phyloP scores from a whole-genome alignment of 805 yeast genomes.

The Monosporozyma aquatica region DNA sequence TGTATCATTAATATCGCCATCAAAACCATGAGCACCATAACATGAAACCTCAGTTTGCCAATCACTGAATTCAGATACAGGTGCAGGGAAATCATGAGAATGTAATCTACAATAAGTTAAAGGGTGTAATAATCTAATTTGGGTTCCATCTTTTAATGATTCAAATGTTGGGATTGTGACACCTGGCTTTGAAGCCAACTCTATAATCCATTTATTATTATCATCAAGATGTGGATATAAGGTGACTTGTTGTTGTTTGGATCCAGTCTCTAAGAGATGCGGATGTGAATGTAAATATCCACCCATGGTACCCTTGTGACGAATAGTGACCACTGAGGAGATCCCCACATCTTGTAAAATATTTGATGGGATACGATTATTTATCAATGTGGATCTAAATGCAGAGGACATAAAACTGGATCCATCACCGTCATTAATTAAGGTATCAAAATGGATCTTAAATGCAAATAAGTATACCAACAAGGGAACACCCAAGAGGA shows the following conservation, averaged over 20 bases:
- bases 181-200: slow-evolving; percentile 49
- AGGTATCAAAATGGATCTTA: slow-evolving; percentile 50
- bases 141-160: slow-evolving; percentile 58
- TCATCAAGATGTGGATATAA: slow-evolving; percentile 69
- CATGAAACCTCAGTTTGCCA: slow-evolving; percentile 80
- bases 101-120: slow-evolving; percentile 59
- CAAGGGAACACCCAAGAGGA: slow-evolving; percentile 52
- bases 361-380: slow-evolving; percentile 49
- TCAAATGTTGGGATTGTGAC: slow-evolving; percentile 49
- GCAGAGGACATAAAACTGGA: slow-evolving; percentile 63
- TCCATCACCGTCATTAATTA: slow-evolving; percentile 60
- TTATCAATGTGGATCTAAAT: slow-evolving; percentile 54
- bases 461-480: slow-evolving; percentile 50
- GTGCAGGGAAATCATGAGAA: slow-evolving; percentile 75
- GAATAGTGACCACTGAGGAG: slow-evolving; percentile 56
- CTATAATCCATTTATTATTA: slow-evolving; percentile 66
- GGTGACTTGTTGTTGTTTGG: slow-evolving; percentile 77
- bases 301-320: slow-evolving; percentile 63
- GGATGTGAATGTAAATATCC: slow-evolving; percentile 81
- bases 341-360: slow-evolving; percentile 63
- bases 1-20: slow-evolving; percentile 79
- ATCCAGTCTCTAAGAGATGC: slow-evolving; percentile 63
- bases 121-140: slow-evolving; percentile 57
- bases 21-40: slow-evolving; percentile 69
- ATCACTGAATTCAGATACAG: slow-evolving; percentile 56